Evolutionary conservation across 2,329 filamentous ascomycete species (phyloP), one percentile per base, ranked within the genome.

Genomic region (Xylaria arbuscula): DNA sequence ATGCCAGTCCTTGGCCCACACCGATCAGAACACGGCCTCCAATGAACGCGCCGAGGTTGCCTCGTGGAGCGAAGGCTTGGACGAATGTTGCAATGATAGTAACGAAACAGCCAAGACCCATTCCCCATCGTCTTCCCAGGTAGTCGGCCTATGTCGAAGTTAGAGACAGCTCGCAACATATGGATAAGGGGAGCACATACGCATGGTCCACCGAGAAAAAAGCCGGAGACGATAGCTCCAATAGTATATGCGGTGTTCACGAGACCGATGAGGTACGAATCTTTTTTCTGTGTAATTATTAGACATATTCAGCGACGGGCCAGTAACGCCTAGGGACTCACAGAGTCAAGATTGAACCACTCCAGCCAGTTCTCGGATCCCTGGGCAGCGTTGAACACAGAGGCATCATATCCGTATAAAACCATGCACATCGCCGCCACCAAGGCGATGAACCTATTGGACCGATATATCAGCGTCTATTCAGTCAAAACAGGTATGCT

Each of bases 361-460:
- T 81, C 81, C 13, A 88, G 80, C 90, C 90, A 93, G 77, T 92
- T 86, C 15, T 87, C 78, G 1, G 89, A 91, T 38, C 87, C 88
- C 78, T 92, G 90, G 6, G 92, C 86, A 5, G 90, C 89, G 78
- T 93, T 93, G 83, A 89, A 93, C 55, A 92, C 90, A 45, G 89
- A 91, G 1, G 90, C 89, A 84, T 92, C 90, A 77, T 92, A 92
- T 66, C 90, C 90, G 77, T 92, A 92, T 53, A 93, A 83, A 24
- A 92, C 89, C 90, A 92, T 92, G 78, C 89, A 92, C 78, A 89
- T 88, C 75, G 90, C 90, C 65, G 90, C 90, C 72, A 92, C 88
- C 59, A 91, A 82, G 68, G 89, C 90, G 72, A 91, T 88, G 81
- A 90, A 92, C 88, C 88, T 87, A 62, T 51, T n/a, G 10, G 17